Evolutionary conservation across 768 basidiomycete species (phyloP), one percentile per base, ranked within the genome.

Genomic region (Sutorius australiensis): DNA sequence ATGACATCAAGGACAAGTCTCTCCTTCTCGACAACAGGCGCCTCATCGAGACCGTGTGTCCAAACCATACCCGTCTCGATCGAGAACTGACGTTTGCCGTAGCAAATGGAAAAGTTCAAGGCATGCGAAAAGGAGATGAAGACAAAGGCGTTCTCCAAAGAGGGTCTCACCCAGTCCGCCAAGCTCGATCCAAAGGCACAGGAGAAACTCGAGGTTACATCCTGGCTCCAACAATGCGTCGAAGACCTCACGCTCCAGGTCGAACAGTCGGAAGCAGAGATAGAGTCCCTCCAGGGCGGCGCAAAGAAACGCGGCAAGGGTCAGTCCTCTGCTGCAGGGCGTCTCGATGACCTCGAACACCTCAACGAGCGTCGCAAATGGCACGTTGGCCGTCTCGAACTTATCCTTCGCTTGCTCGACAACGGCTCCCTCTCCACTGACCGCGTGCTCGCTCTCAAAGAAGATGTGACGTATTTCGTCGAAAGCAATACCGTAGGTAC

Each of bases 101-200:
- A 98, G 97, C 97, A 98, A 98, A 99, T 99, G 97, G 97, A 99
- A 77, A 95, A 93, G 69, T 99, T 99, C 83, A 99, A 99, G 66
- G 95, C 95, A 21, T 94, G 95, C 74, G 97, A 99, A 77, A 99
- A 98, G 77, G 97, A 99, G 75, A 98, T 98, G 95, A 99, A 99
- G 81, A 98, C 97, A 53, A 99, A 99, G 72, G 97, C 97, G 0
- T 99, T 98, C 73, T 98, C 95, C 17, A 99, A 98, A 67, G 97
- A 98, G 72, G 97, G 97, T 38, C 79, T 99, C 38, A 97, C 88
- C 55, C 92, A 94, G 55, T 92, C 93, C 11, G 82, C 92, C 34
- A 93, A 91, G 65, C 84, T 98, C 21, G 97, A 98, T 72, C 97
- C 97, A 50, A 94, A 92, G 67, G 93, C 95, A 52, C 93, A 97